These are phyloP conservation scores for Yamadazyma laniorum DNA, from an alignment of 805 yeast genomes.

Conservation along the genomic window DNA sequence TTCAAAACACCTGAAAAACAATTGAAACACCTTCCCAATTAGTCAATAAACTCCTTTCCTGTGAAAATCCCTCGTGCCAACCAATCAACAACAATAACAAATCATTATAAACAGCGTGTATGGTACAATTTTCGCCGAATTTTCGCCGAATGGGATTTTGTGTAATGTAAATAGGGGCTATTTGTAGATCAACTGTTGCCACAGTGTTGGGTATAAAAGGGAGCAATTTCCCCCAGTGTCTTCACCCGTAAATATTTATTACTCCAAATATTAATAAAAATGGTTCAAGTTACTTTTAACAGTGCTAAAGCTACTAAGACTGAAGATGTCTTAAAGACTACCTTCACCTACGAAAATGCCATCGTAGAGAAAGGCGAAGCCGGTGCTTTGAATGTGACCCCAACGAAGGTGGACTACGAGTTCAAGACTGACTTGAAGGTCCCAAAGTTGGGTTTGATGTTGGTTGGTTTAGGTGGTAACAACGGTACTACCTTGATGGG, in stretches of 20 bases:
- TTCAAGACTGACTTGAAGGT: constrained; percentile 80
- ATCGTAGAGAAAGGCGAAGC: constrained; percentile 52
- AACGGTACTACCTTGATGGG: constrained; percentile 91
- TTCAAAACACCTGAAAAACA: too few species aligned
- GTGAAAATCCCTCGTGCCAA: constrained; percentile 1
- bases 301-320: constrained; percentile 52
- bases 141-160: constrained; percentile 8
- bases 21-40: constrained; percentile 3
- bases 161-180: constrained; percentile 7
- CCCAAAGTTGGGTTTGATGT: constrained; percentile 84
- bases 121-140: constrained; percentile 9
- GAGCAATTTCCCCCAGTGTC: not conserved
- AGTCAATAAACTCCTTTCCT: not conserved
- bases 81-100: too few species aligned
- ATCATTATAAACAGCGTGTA: too few species aligned
- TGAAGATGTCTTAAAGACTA: constrained; percentile 54
- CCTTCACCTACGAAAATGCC: constrained; percentile 75
- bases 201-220: not conserved
- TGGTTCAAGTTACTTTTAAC: constrained; percentile 51
- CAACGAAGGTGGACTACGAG: constrained; percentile 69
- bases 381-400: constrained; percentile 64
- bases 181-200: not conserved
- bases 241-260: too few species aligned
- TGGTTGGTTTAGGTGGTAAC: constrained; percentile 96
- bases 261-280: too few species aligned